phyloP scores from a whole-genome alignment of 441 rosid genomes.

The Mallotus repandus region DNA sequence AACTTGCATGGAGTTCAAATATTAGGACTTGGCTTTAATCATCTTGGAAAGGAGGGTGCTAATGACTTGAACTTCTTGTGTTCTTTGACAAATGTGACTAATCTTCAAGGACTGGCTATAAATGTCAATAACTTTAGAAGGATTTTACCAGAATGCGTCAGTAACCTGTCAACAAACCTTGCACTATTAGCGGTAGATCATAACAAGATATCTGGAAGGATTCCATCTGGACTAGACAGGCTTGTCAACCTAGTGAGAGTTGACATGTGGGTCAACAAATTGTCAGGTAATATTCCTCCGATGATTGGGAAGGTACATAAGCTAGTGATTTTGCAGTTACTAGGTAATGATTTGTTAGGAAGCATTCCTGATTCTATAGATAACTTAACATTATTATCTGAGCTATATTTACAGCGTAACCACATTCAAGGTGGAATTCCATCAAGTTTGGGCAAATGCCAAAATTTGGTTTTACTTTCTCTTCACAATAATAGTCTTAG shows the following conservation, averaged over 20 bases:
- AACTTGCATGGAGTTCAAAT: neutral
- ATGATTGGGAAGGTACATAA: conserved; percentile 31
- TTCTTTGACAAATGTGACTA: conserved; percentile 26
- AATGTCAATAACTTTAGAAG: conserved; percentile 19
- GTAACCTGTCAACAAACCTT: conserved; percentile 20
- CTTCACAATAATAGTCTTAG: conserved; percentile 28
- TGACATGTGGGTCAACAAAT: conserved; percentile 9
- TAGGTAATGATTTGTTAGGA: conserved; percentile 25
- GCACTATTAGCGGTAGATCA: neutral
- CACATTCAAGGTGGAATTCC: conserved; percentile 40
- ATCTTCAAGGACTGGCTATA: neutral
- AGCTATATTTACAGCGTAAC: conserved; percentile 17
- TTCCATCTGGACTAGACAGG: conserved; percentile 28
- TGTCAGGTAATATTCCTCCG: conserved; percentile 37
- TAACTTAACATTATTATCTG: conserved; percentile 20
- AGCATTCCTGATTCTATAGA: conserved; percentile 40
- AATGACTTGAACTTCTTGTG: conserved; percentile 24
- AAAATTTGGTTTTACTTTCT: conserved; percentile 21
- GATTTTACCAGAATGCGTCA: conserved; percentile 17
- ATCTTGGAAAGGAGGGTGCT: conserved; percentile 19
- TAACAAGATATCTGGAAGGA: conserved; percentile 12
- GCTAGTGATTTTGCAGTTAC: conserved; percentile 7
- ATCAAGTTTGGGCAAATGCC: conserved; percentile 32
- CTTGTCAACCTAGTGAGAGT: conserved; percentile 25
- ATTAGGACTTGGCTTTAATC: neutral